Conservation (phyloP, 345 rosid genomes). For the Acer negundo region DNA sequence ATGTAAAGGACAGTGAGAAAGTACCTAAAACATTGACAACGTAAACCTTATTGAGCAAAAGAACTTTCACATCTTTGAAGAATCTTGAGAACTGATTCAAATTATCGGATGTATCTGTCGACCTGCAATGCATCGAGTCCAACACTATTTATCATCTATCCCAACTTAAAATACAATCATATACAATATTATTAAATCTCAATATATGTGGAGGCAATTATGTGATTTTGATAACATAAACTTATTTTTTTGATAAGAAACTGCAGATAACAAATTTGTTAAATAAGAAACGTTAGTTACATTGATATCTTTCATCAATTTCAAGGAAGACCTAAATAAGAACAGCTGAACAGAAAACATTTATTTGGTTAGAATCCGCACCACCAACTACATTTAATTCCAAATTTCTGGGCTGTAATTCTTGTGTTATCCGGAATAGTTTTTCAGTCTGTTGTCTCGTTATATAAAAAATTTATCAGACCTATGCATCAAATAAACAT, state of each 20-base stretch:
- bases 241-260: background rate
- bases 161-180: background rate
- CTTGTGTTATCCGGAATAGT: background rate
- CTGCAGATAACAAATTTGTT: background rate
- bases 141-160: background rate
- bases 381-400: background rate
- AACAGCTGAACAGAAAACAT: background rate
- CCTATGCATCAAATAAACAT: background rate
- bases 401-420: background rate
- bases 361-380: background rate
- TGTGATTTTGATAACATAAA: background rate
- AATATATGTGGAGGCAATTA: background rate
- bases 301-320: background rate
- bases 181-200: background rate
- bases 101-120: slow-evolving; percentile 16
- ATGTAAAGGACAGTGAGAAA: slow-evolving; percentile 13
- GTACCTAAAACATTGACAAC: slow-evolving; percentile 82
- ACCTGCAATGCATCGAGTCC: slow-evolving; percentile 33
- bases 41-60: slow-evolving; percentile 64
- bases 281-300: background rate
- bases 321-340: background rate
- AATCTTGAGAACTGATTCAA: slow-evolving; percentile 58
- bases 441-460: background rate
- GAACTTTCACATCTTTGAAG: slow-evolving; percentile 59
- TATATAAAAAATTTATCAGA: background rate